Conservation (phyloP, 2,329 filamentous ascomycete species). For the Colletotrichum sp. region DNA sequence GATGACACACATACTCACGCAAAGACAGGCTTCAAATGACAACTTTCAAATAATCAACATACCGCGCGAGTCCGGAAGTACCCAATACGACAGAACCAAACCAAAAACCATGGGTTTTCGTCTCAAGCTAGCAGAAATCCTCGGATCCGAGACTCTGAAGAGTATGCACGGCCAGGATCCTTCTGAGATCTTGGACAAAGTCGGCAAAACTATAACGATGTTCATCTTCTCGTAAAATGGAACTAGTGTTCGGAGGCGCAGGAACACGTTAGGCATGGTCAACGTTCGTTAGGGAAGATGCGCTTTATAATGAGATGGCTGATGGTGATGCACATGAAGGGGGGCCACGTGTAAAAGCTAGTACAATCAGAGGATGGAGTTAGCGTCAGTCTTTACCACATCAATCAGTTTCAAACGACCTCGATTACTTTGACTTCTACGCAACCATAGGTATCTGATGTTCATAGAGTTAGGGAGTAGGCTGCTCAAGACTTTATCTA, state of each 20-base stretch:
- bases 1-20: background rate
- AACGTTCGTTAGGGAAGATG: too few relatives aligned
- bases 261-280: too few relatives aligned
- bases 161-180: background rate
- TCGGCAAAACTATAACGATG: background rate
- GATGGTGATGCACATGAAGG: fast-evolving
- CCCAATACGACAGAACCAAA: too few relatives aligned
- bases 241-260: too few relatives aligned
- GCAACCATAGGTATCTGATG: background rate
- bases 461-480: background rate
- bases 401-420: fast-evolving
- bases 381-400: background rate
- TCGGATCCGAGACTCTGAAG: background rate
- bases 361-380: background rate
- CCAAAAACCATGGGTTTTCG: background rate
- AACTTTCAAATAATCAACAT: too few relatives aligned
- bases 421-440: background rate
- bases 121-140: background rate
- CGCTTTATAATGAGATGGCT: background rate
- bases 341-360: background rate
- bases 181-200: background rate
- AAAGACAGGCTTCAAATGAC: background rate
- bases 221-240: too few relatives aligned
- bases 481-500: background rate
- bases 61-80: too few relatives aligned